A percentile compares a stretch with the other conserved stretches of the same genome.
Evolutionary conservation across 2,329 filamentous ascomycete genomes (phyloP).

Genomic region (Juglanconis oblonga): DNA sequence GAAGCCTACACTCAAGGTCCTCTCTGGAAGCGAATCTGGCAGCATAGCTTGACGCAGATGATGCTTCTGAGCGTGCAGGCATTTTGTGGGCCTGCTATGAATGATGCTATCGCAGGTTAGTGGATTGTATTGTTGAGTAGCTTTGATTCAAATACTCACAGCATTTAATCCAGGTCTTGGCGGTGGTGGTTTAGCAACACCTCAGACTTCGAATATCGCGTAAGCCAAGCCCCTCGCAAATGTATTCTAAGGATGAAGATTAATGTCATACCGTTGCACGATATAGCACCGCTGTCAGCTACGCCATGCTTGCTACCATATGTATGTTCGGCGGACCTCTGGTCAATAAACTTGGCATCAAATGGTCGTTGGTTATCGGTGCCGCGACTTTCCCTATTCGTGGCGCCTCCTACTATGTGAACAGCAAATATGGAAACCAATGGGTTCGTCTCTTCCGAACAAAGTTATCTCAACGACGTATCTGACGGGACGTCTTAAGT

Average conservation of each 20-base stretch:
- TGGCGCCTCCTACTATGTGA: slow-evolving; percentile 46
- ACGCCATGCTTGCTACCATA: slow-evolving; percentile 23
- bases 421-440: slow-evolving; percentile 46
- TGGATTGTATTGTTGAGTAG: background rate
- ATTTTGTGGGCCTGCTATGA: slow-evolving; percentile 40
- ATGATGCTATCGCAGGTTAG: slow-evolving; percentile 36
- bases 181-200: slow-evolving; percentile 43
- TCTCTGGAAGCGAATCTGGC: slow-evolving; percentile 41
- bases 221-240: slow-evolving; percentile 30
- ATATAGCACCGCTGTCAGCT: background rate
- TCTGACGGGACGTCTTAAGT: slow-evolving; percentile 23
- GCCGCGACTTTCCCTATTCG: slow-evolving; percentile 41
- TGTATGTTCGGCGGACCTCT: slow-evolving; percentile 42
- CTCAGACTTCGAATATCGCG: slow-evolving; percentile 40
- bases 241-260: background rate
- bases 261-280: background rate
- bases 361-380: slow-evolving; percentile 44
- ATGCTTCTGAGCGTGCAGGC: slow-evolving; percentile 43
- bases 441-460: slow-evolving; percentile 38
- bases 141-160: too few relatives aligned
- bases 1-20: slow-evolving; percentile 28
- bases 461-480: background rate
- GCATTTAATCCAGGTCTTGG: slow-evolving; percentile 33
- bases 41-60: slow-evolving; percentile 48
- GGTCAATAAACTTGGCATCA: slow-evolving; percentile 44